A percentile compares a stretch with the other conserved stretches of the same genome.
Conservation (phyloP, 2,329 filamentous ascomycete genomes). For the Zasmidium citrigriseum region DNA sequence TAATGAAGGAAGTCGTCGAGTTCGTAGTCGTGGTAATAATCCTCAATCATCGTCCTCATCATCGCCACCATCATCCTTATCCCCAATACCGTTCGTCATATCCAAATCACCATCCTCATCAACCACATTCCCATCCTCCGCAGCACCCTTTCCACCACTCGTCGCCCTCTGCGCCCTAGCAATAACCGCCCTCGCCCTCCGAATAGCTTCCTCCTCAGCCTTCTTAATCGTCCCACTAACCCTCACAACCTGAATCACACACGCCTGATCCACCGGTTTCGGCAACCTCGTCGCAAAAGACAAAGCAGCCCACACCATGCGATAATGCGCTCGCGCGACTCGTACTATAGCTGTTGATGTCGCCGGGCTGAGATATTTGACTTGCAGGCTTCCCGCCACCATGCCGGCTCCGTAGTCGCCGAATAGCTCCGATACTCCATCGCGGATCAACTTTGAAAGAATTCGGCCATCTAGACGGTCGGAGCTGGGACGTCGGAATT, state of each 20-base stretch:
- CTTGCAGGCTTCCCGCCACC: conserved; percentile 68
- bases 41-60: conserved; percentile 37
- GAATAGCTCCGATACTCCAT: conserved; percentile 71
- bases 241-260: conserved; percentile 80
- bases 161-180: conserved; percentile 60
- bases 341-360: conserved; percentile 92
- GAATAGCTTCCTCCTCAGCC: conserved; percentile 84
- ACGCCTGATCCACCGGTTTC: conserved; percentile 59
- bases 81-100: conserved; percentile 48
- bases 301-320: conserved; percentile 86
- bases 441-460: conserved; percentile 69
- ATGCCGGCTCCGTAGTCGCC: conserved; percentile 87
- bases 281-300: conserved; percentile 75
- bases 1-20: background rate
- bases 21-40: too few species aligned
- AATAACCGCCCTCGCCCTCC: conserved; percentile 71
- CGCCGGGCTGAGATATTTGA: conserved; percentile 90
- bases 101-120: conserved; percentile 40
- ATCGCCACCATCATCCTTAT: conserved; percentile 50
- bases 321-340: conserved; percentile 78
- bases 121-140: background rate
- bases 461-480: conserved; percentile 66
- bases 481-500: conserved; percentile 77
- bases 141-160: conserved; percentile 1
- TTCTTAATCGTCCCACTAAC: conserved; percentile 94